These are phyloP conservation scores for Neofusicoccum sp. DNA, from an alignment of 2,329 filamentous ascomycete species.

Conservation along the genomic window DNA sequence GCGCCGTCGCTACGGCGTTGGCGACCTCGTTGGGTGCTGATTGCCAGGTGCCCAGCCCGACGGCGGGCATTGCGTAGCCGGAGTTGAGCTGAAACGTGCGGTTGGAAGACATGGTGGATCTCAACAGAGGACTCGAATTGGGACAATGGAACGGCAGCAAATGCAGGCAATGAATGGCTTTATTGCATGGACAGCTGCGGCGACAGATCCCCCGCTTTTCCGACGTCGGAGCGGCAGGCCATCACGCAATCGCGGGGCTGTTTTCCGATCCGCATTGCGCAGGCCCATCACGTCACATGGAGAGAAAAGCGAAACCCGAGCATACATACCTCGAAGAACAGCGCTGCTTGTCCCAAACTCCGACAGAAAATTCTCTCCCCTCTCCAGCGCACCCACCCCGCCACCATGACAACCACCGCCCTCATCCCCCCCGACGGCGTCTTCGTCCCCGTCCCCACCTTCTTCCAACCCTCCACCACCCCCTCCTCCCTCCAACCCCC, in stretches of 20 bases:
- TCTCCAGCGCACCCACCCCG: background rate
- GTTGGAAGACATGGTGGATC: slow-evolving; percentile 5
- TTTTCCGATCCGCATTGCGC: background rate
- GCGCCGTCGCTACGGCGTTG: slow-evolving; percentile 1
- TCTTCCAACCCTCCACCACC: slow-evolving; percentile 49
- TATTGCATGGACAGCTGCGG: background rate
- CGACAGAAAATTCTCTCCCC: background rate
- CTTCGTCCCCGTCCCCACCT: slow-evolving; percentile 49
- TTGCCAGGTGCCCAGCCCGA: slow-evolving; percentile 17
- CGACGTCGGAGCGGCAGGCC: background rate
- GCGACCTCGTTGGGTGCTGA: slow-evolving; percentile 15
- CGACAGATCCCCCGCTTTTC: slow-evolving; percentile 2
- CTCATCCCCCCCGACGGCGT: slow-evolving; percentile 18
- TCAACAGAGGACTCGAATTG: too few relatives aligned
- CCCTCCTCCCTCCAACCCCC: slow-evolving; percentile 30
- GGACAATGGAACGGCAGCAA: too few relatives aligned
- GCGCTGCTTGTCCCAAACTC: too few relatives aligned
- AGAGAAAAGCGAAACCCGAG: too few relatives aligned
- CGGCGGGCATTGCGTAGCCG: slow-evolving; percentile 10
- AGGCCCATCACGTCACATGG: background rate
- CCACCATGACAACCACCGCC: background rate
- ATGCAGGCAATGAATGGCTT: too few relatives aligned
- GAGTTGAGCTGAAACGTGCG: slow-evolving; percentile 16
- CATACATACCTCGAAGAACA: too few relatives aligned
- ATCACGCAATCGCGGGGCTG: background rate